Base-by-base conservation (phyloP, 768 basidiomycete genomes). In the Calocera viscosa region DNA sequence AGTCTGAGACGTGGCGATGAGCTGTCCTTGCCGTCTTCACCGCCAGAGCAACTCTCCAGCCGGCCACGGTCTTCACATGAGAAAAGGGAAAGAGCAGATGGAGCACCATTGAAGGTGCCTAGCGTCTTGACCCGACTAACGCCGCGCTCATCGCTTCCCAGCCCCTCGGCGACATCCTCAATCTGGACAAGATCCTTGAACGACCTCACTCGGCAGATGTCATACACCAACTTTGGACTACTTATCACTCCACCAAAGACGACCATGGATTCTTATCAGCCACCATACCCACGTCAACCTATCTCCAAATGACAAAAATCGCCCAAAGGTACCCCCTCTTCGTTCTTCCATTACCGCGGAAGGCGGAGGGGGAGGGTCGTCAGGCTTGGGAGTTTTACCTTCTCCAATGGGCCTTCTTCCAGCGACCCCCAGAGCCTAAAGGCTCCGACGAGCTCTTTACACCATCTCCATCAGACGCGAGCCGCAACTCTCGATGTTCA, bases 321-420 rank as follows among this genome's bases (percentile, higher is more conserved):
- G 90, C 86, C 11, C 77, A 79, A 66, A 80, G 81, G 70, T 94
- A 91, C 74, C 86, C 90, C 0, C 75, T 83, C 16, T 97, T 97
- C 72, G 82, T 97, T 39, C 74, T 95, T 2, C 94, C 96, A 1
- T 72, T 99, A 1, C 86, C 88, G 8, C 83, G 91, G n/a, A 67
- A 68, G 19, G 72, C 75, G 10, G 64, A 68, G 70, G 8, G 75
- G 74, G 5, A 70, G 72, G 24, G 69, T 72, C 14, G 65, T 76
- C 35, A 72, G 68, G 86, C 87, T 1, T 84, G 87, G 72, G 91
- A 91, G 72, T 90, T 91, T 73, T 92, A 86, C 75, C 87, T 86
- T 72, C 78, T 97, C 68, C 88, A 99, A 75, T 98, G 96, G 95
- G 81, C 82, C 40, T 89, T 95, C 75, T 87, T 95, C 73, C 84